Evolutionary conservation across 441 rosid species (phyloP), one percentile per base, ranked within the genome.

Genomic region (Populus hybrid): DNA sequence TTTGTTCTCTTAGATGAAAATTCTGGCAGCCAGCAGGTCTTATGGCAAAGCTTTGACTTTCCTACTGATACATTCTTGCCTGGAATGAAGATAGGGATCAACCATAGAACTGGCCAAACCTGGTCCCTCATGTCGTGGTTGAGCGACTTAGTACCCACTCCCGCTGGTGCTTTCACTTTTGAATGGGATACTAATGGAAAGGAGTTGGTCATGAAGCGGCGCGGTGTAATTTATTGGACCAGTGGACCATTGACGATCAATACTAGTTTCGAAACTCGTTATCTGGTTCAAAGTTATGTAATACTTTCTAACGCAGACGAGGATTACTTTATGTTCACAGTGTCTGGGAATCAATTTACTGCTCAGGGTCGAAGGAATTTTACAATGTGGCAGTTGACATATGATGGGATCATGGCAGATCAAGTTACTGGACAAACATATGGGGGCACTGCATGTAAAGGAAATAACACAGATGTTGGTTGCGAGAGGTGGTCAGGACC

Each of bases 1-100:
- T 73, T 81, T 16, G 59, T 69, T 8, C 18, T 81, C n/a, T 18
- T 21, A 21, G 67, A 77, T 11, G 26, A 20, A n/a, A 42, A 80
- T 20, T 3, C 18, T 6, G 32, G n/a, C 38, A 36, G 74, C n/a
- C 3, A 57, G 16, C 54, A 61, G 59, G 40, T 73, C 61, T 68
- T 81, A 24, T 88, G 90, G 85, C 79, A 86, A 73, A 85, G 88
- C 65, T 87, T 87, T 76, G 87, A 87, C 67, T 46, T 75, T 69
- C 87, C 87, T 1, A 77, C 83, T 1, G 81, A 84, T 26, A 75
- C 84, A 2, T 73, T 84, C 46, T 73, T 84, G 54, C 88, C 86
- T 0, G 83, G 79, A 9, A 88, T 88, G 87, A 86, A 84, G 72
- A 67, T 84, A 0, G 84, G 89, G 18, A 70, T 80, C 32, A 32